A percentile compares a stretch with the other conserved stretches of the same genome.
Conservation (phyloP, 768 basidiomycete genomes). For the Tylopilus sp. region DNA sequence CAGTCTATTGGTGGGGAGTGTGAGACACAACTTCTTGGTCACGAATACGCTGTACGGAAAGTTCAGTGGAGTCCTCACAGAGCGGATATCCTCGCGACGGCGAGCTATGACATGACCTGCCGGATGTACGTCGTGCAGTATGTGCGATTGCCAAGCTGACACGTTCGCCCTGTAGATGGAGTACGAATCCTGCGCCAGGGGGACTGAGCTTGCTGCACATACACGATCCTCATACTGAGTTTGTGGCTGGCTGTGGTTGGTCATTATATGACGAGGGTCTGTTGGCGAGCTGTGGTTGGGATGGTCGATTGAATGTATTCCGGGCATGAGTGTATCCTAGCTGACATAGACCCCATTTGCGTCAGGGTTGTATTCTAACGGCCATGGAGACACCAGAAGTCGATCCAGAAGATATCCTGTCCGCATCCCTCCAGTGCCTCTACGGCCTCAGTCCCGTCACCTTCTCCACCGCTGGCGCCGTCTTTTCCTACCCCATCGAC, state of each 20-base stretch:
- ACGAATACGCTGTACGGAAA: slow-evolving; percentile 88
- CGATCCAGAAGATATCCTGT: slow-evolving; percentile 68
- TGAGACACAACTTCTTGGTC: slow-evolving; percentile 69
- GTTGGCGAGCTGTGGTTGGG: slow-evolving; percentile 68
- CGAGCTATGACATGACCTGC: slow-evolving; percentile 95
- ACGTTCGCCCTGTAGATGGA: slow-evolving; percentile 53
- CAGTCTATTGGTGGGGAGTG: slow-evolving; percentile 67
- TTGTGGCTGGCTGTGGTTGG: slow-evolving; percentile 90
- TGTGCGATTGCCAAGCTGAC: not conserved
- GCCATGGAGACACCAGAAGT: not conserved
- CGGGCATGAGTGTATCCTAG: slow-evolving; percentile 37
- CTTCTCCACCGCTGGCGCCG: slow-evolving; percentile 50
- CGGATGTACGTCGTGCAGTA: slow-evolving; percentile 59
- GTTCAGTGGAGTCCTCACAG: slow-evolving; percentile 87
- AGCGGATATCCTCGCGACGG: slow-evolving; percentile 62
- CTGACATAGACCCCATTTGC: too few relatives aligned
- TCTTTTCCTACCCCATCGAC: slow-evolving; percentile 43
- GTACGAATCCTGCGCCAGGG: slow-evolving; percentile 51
- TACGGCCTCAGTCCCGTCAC: slow-evolving; percentile 63
- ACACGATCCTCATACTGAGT: slow-evolving; percentile 90
- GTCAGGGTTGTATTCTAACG: too few relatives aligned
- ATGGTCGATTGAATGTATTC: slow-evolving; percentile 59
- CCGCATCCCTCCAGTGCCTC: slow-evolving; percentile 55
- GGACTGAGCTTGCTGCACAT: slow-evolving; percentile 59
- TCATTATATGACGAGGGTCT: slow-evolving; percentile 87